Conservation (phyloP, 805 yeast species). For the Spathaspora boniae region DNA sequence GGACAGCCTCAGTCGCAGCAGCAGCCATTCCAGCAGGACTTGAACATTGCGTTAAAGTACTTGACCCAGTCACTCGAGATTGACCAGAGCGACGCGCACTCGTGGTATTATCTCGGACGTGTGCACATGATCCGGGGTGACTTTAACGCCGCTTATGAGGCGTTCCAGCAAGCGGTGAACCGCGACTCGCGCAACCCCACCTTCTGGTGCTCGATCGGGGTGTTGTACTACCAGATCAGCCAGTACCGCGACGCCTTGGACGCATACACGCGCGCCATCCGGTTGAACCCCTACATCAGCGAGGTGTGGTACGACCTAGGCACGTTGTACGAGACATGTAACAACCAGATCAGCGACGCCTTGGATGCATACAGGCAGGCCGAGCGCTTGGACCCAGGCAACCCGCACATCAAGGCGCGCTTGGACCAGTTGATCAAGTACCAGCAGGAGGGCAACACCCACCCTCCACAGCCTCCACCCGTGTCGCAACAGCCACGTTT, state of each 20-base stretch:
- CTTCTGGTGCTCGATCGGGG: conserved; percentile 97
- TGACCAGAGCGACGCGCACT: conserved; percentile 87
- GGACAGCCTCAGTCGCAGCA: conserved; percentile 4
- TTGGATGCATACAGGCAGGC: conserved; percentile 97
- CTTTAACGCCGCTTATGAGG: conserved; percentile 94
- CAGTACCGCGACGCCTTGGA: conserved; percentile 96
- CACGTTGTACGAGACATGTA: conserved; percentile 94
- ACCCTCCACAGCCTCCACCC: conserved; percentile 68
- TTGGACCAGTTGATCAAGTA: conserved; percentile 77
- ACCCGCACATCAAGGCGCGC: conserved; percentile 91
- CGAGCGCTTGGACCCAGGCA: conserved; percentile 89
- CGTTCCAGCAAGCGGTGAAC: conserved; percentile 98
- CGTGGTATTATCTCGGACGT: conserved; percentile 96
- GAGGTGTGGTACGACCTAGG: conserved; percentile 99
- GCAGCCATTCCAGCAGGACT: conserved; percentile 66
- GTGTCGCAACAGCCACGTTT: conserved; percentile 57
- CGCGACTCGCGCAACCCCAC: conserved; percentile 96
- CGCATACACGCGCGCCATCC: conserved; percentile 94
- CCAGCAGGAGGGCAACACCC: conserved; percentile 65
- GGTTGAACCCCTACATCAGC: conserved; percentile 91
- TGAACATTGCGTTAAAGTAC: conserved; percentile 77
- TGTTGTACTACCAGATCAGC: conserved; percentile 89
- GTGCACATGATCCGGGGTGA: conserved; percentile 96
- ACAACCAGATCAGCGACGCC: conserved; percentile 92
- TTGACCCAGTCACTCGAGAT: conserved; percentile 85